Evolutionary conservation across 352 stramenopile genomes (phyloP).

Genomic region (Pythium folliculosum): DNA sequence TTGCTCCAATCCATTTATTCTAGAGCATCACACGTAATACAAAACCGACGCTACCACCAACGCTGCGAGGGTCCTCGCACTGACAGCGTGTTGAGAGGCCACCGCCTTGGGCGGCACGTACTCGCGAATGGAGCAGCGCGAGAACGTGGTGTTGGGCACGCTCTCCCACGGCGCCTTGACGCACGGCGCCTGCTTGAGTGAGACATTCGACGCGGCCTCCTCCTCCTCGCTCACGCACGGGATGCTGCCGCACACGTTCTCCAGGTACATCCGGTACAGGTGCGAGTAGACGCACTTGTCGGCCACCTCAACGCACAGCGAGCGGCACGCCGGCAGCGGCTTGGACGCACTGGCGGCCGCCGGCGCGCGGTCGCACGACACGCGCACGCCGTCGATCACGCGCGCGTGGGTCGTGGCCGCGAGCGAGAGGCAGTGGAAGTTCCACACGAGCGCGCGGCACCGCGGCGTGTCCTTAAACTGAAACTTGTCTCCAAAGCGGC

Average conservation of each 20-base stretch:
- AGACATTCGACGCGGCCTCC: conserved; percentile 34
- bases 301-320: conserved; percentile 72
- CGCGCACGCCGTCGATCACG: conserved; percentile 34
- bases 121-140: conserved; percentile 56
- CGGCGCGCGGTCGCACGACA: conserved; percentile 37
- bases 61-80: too few species aligned
- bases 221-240: conserved; percentile 56
- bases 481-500: conserved; percentile 49
- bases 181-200: conserved; percentile 42
- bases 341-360: conserved; percentile 6
- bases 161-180: conserved; percentile 54
- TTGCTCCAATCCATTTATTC: too few species aligned
- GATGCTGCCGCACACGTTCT: conserved; percentile 70
- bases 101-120: conserved; percentile 39
- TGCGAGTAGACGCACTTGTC: conserved; percentile 79
- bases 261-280: conserved; percentile 63
- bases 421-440: conserved; percentile 77
- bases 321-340: conserved; percentile 64
- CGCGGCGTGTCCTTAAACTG: conserved; percentile 71
- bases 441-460: conserved; percentile 69
- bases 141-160: conserved; percentile 49
- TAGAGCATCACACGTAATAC: too few species aligned
- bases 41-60: too few species aligned
- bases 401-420: conserved; percentile 49
- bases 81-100: background rate